Percentiles rank a stretch among this genome's conserved stretches.
Conservation (phyloP, 73 alveolate genomes). For the Paramecium caudatum region DNA sequence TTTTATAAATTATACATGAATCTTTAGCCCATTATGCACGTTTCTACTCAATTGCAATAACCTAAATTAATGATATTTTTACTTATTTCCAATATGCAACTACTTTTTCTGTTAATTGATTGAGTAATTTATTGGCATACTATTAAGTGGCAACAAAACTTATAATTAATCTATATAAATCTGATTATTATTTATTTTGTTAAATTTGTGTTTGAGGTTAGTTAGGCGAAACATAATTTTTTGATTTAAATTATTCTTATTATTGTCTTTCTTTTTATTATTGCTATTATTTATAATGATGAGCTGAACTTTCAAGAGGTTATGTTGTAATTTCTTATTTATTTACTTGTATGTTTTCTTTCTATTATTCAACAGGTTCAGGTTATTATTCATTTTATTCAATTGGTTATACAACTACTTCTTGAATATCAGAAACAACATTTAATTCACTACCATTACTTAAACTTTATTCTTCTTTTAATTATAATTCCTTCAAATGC, state of each 20-base stretch:
- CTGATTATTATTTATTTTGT: neutral
- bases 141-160: constrained; percentile 38
- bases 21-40: constrained; percentile 60
- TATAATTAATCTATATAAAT: neutral
- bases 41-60: neutral
- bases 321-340: neutral
- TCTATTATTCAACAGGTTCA: neutral
- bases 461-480: constrained; percentile 52
- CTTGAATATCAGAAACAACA: neutral
- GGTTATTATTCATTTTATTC: neutral
- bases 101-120: constrained; percentile 21
- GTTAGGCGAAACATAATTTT: neutral
- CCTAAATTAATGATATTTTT: constrained; percentile 9
- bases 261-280: neutral
- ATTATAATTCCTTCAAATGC: neutral
- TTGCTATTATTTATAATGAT: constrained; percentile 12
- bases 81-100: constrained; percentile 48
- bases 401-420: neutral
- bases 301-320: neutral
- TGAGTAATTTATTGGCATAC: neutral
- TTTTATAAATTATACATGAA: neutral
- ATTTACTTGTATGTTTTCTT: neutral
- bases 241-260: neutral
- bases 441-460: constrained; percentile 17
- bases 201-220: neutral